Evolutionary conservation across 2,329 filamentous ascomycete genomes (phyloP).

Genomic region (Metarhizium rileyi): DNA sequence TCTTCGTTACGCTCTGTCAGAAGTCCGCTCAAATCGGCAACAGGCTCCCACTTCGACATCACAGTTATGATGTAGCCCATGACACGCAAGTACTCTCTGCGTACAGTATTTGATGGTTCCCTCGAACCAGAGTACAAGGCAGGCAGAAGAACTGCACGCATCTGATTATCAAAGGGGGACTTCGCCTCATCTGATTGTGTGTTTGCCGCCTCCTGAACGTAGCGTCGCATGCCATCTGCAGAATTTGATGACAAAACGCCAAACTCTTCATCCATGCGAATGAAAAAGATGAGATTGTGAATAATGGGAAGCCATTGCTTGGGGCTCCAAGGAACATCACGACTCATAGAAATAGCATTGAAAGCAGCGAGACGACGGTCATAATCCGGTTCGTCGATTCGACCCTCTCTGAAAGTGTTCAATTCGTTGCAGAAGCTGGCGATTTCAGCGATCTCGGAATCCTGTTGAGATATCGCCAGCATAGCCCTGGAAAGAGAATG

Average conservation of each 20-base stretch:
- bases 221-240: slow-evolving; percentile 67
- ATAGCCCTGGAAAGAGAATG: slow-evolving; percentile 66
- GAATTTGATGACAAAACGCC: slow-evolving; percentile 74
- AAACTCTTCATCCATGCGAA: slow-evolving; percentile 79
- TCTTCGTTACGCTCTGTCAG: slow-evolving; percentile 57
- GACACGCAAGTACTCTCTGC: slow-evolving; percentile 70
- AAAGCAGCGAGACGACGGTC: slow-evolving; percentile 73
- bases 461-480: slow-evolving; percentile 55
- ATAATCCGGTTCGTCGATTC: slow-evolving; percentile 81
- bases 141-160: slow-evolving; percentile 60
- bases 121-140: slow-evolving; percentile 67
- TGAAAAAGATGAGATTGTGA: slow-evolving; percentile 81
- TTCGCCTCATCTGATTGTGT: slow-evolving; percentile 22
- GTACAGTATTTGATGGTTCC: slow-evolving; percentile 73
- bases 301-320: slow-evolving; percentile 81
- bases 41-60: slow-evolving; percentile 58
- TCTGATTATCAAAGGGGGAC: slow-evolving; percentile 43
- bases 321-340: slow-evolving; percentile 49
- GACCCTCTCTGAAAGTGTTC: slow-evolving; percentile 65
- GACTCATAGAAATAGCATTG: slow-evolving; percentile 54
- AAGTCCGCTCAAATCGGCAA: slow-evolving; percentile 66
- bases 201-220: slow-evolving; percentile 55
- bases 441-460: slow-evolving; percentile 49
- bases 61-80: slow-evolving; percentile 68
- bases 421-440: slow-evolving; percentile 66